A percentile compares a stretch with the other conserved stretches of the same genome.
These are phyloP conservation scores for Gonium pectorale DNA, from an alignment of 139 green algal species.

Conservation along the genomic window DNA sequence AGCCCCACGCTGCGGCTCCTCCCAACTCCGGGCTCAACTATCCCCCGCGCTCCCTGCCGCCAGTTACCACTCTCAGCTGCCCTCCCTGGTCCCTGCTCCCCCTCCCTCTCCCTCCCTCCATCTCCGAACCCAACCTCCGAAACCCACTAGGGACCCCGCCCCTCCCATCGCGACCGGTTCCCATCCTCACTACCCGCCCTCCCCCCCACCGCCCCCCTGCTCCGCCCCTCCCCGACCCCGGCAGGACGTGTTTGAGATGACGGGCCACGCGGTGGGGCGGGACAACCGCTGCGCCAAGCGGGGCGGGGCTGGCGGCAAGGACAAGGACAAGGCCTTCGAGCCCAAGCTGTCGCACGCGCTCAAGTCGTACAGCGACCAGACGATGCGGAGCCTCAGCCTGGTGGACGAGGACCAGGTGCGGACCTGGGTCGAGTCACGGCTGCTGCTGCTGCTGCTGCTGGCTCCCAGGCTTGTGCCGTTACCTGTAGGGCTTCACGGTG, in stretches of 20 bases:
- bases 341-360: neutral
- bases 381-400: constrained; percentile 64
- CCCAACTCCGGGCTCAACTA: too few species aligned
- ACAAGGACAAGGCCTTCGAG: constrained; percentile 17
- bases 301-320: neutral
- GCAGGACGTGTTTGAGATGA: constrained; percentile 55
- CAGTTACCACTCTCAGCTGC: neutral
- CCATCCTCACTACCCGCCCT: too few species aligned
- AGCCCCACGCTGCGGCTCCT: too few species aligned
- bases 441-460: too few species aligned
- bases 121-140: too few species aligned
- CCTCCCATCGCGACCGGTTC: too few species aligned
- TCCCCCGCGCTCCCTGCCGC: too few species aligned
- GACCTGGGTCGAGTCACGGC: too few species aligned
- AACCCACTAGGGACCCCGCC: too few species aligned
- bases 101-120: neutral
- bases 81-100: neutral
- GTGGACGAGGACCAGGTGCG: constrained; percentile 77
- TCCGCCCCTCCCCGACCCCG: neutral
- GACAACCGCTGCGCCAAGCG: constrained; percentile 30
- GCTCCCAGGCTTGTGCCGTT: too few species aligned
- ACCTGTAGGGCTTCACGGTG: too few species aligned
- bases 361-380: constrained; percentile 64
- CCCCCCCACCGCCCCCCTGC: neutral
- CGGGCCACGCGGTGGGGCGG: constrained; percentile 40